phyloP scores from a whole-genome alignment of 805 yeast species.

The Groenewaldozyma tartarivorans region DNA sequence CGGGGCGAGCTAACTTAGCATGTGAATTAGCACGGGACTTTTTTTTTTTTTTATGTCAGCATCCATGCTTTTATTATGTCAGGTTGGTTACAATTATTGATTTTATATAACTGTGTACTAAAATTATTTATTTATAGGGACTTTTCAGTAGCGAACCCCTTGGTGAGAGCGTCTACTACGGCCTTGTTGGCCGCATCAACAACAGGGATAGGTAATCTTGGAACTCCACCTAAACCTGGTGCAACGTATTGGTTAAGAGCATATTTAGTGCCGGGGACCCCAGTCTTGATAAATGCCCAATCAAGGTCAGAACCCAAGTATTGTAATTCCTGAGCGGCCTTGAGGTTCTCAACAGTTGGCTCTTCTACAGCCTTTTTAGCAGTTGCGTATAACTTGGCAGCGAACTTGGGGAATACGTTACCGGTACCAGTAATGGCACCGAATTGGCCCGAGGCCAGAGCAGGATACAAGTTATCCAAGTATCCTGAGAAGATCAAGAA shows the following conservation, averaged over 20 bases:
- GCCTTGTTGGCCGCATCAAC: constrained; percentile 1
- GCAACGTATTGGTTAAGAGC: constrained; percentile 12
- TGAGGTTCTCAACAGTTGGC: constrained; percentile 24
- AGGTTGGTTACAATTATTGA: too few species aligned
- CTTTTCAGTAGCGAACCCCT: constrained; percentile 1
- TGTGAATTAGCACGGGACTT: too few species aligned
- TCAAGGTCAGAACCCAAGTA: constrained; percentile 37
- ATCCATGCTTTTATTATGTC: too few species aligned
- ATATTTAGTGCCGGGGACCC: constrained; percentile 18
- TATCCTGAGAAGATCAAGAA: constrained; percentile 41
- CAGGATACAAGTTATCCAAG: constrained; percentile 43
- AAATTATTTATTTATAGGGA: too few species aligned
- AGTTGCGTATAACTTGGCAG: constrained; percentile 32
- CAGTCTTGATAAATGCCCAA: constrained; percentile 15
- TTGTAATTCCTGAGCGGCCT: constrained; percentile 34
- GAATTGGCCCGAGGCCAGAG: constrained; percentile 36
- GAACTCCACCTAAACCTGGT: constrained; percentile 13
- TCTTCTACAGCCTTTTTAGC: constrained; percentile 27
- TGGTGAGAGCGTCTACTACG: constrained; percentile 1
- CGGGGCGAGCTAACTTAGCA: too few species aligned
- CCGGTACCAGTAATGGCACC: constrained; percentile 47
- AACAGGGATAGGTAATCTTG: constrained; percentile 10
- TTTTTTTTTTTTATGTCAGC: too few species aligned
- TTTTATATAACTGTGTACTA: too few species aligned
- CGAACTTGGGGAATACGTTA: constrained; percentile 44